These are phyloP conservation scores for Coemansia sp. DNA, from an alignment of 371 early-diverging fungal genomes.

Conservation along the genomic window DNA sequence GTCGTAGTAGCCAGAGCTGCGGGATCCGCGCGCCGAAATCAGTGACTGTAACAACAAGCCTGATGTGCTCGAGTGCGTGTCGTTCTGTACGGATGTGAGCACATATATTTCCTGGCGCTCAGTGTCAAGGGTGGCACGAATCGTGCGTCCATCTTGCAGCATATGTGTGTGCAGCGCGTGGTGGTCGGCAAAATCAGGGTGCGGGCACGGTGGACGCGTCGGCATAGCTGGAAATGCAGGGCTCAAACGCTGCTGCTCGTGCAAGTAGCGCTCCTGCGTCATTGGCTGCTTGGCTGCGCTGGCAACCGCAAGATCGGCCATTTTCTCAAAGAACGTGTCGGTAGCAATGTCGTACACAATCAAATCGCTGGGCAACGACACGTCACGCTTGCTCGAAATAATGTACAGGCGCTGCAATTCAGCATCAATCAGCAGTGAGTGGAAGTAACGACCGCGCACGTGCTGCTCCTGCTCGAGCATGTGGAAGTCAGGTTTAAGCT, in stretches of 20 bases:
- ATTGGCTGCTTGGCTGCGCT: constrained; percentile 67
- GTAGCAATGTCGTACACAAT: constrained; percentile 77
- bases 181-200: constrained; percentile 16
- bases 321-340: constrained; percentile 68
- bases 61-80: constrained; percentile 8
- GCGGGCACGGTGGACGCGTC: neutral
- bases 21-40: constrained; percentile 14
- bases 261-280: constrained; percentile 28
- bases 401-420: constrained; percentile 72
- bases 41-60: constrained; percentile 21
- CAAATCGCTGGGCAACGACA: constrained; percentile 69
- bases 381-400: constrained; percentile 85
- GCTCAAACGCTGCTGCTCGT: constrained; percentile 23
- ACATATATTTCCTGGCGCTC: constrained; percentile 80
- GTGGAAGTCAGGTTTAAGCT: constrained; percentile 59
- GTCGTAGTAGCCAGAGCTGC: constrained; percentile 11
- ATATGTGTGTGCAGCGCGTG: constrained; percentile 69
- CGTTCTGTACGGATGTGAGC: constrained; percentile 41
- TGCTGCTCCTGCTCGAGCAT: constrained; percentile 47
- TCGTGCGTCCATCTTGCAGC: constrained; percentile 43
- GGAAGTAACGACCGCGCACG: constrained; percentile 69
- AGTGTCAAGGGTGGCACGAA: constrained; percentile 74
- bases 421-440: constrained; percentile 86
- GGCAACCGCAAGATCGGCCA: constrained; percentile 51
- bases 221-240: constrained; percentile 7